Conservation (phyloP, 2,329 filamentous ascomycete genomes). For the Curvularia lunata region DNA sequence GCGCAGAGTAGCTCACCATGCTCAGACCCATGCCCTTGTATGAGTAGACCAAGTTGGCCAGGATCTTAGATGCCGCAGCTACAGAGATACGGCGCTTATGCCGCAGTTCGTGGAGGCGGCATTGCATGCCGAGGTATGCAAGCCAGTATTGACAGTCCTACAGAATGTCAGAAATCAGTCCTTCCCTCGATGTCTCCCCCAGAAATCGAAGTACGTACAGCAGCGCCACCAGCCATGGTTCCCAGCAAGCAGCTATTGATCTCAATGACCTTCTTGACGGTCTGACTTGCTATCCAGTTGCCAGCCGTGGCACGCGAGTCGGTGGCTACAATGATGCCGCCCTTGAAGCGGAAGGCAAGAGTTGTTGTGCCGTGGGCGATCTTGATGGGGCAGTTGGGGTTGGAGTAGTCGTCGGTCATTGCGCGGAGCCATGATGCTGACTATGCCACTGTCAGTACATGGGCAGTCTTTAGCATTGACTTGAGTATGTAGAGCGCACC, state of each 20-base stretch:
- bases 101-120: slow-evolving; percentile 96
- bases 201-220: slow-evolving; percentile 56
- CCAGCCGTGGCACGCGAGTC: slow-evolving; percentile 96
- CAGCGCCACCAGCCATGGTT: slow-evolving; percentile 97
- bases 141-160: slow-evolving; percentile 99
- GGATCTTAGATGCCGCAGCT: slow-evolving; percentile 95
- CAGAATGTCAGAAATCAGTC: slow-evolving; percentile 23
- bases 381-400: slow-evolving; percentile 98
- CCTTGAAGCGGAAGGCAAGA: slow-evolving; percentile 96
- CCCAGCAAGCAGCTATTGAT: slow-evolving; percentile 94
- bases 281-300: slow-evolving; percentile 99
- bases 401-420: slow-evolving; percentile 95
- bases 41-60: slow-evolving; percentile 95
- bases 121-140: slow-evolving; percentile 98
- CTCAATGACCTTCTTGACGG: slow-evolving; percentile 99
- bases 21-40: slow-evolving; percentile 99
- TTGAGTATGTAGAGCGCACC: slow-evolving; percentile 55
- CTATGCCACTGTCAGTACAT: slow-evolving; percentile 56
- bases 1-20: slow-evolving; percentile 63
- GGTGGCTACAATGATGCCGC: slow-evolving; percentile 96
- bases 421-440: slow-evolving; percentile 94
- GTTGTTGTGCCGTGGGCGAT: slow-evolving; percentile 99
- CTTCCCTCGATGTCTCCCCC: not conserved
- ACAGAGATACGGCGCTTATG: slow-evolving; percentile 99
- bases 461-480: not conserved